Conservation (phyloP, 1,139 yeast species). For the Entelexis paramagnoliae region DNA sequence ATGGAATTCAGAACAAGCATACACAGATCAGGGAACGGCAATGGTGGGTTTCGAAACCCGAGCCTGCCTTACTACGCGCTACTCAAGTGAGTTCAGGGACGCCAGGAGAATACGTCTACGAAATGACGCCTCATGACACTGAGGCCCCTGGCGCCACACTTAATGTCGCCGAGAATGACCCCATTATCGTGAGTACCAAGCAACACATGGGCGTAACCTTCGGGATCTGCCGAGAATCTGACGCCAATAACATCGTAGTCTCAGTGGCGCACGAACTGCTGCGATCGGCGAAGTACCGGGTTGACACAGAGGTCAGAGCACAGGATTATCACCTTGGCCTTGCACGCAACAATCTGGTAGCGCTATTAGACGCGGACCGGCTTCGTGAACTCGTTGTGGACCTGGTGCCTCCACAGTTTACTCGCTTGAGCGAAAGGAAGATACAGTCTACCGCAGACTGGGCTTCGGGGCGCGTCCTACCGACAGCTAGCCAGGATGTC, state of each 20-base stretch:
- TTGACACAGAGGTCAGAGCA: slow-evolving; percentile 61
- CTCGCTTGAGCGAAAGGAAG: slow-evolving; percentile 4
- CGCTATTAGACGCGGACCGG: slow-evolving; percentile 49
- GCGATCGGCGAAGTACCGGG: slow-evolving; percentile 38
- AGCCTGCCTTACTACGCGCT: slow-evolving; percentile 3
- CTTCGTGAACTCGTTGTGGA: slow-evolving; percentile 58
- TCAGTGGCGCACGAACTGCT: slow-evolving; percentile 10
- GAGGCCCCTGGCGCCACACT: not conserved
- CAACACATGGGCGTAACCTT: slow-evolving; percentile 20
- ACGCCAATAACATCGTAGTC: not conserved
- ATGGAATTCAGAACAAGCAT: not conserved
- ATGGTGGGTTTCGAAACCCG: slow-evolving; percentile 16
- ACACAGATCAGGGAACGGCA: slow-evolving; percentile 8
- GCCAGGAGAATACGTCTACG: not conserved
- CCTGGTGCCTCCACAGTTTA: slow-evolving; percentile 35
- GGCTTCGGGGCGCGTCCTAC: slow-evolving; percentile 16
- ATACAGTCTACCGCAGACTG: slow-evolving; percentile 15
- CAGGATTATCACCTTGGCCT: slow-evolving; percentile 14
- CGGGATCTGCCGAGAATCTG: slow-evolving; percentile 12
- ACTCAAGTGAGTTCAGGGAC: not conserved
- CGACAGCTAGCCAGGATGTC: not conserved
- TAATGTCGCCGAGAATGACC: slow-evolving; percentile 1
- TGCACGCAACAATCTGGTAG: slow-evolving; percentile 69
- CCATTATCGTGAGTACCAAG: slow-evolving; percentile 18
- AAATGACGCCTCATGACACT: not conserved